These are phyloP conservation scores for Hyaloperonospora brassicae DNA, from an alignment of 352 stramenopile species.

Conservation along the genomic window DNA sequence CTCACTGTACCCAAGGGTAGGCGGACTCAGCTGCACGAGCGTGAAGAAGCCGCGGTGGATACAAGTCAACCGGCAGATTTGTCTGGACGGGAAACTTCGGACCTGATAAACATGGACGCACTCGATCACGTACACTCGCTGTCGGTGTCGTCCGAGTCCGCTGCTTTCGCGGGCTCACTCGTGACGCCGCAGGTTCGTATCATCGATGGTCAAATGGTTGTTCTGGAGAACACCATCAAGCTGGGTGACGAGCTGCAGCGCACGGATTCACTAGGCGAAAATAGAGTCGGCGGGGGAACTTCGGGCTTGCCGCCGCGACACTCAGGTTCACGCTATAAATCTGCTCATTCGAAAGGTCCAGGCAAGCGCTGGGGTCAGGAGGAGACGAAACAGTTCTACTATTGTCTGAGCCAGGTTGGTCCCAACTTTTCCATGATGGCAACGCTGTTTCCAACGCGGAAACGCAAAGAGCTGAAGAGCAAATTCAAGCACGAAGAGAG, in stretches of 20 bases:
- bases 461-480: constrained; percentile 77
- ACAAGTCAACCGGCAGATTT: constrained; percentile 8
- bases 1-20: constrained; percentile 62
- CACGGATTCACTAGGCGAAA: constrained; percentile 28
- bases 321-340: constrained; percentile 32
- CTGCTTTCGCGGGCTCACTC: constrained; percentile 53
- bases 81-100: constrained; percentile 18
- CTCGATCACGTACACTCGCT: constrained; percentile 50
- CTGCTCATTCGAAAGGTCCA: constrained; percentile 34
- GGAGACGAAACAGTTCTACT: constrained; percentile 86
- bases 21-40: constrained; percentile 48
- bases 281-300: constrained; percentile 16
- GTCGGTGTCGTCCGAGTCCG: constrained; percentile 54
- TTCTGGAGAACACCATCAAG: constrained; percentile 62
- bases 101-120: constrained; percentile 31
- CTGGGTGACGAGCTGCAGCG: constrained; percentile 38
- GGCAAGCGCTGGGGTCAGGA: constrained; percentile 68
- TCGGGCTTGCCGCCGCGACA: constrained; percentile 28
- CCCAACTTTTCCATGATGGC: constrained; percentile 85
- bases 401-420: constrained; percentile 77
- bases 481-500: constrained; percentile 88
- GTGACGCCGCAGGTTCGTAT: constrained; percentile 76
- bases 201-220: constrained; percentile 81
- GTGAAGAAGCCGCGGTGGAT: constrained; percentile 42
- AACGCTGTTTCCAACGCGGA: constrained; percentile 73